Evolutionary conservation across 1,284 basidiomycete species (phyloP), one percentile per base, ranked within the genome.

Genomic region (Vanrija sp.): DNA sequence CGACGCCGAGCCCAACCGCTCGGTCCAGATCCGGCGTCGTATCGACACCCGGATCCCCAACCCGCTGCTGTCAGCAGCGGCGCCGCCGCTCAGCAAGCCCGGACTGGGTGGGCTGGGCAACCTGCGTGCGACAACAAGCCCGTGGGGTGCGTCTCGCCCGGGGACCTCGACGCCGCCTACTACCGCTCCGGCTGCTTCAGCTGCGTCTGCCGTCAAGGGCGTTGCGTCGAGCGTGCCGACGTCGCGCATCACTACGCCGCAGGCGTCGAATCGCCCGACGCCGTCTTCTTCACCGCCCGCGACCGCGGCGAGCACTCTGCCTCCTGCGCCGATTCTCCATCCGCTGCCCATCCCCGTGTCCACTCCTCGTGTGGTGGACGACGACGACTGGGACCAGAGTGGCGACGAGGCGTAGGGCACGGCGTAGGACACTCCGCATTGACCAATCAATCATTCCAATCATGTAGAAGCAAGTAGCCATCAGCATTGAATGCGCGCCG

Each of bases 11-110:
- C 90, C 90, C 0, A 80, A 88, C 66, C 79, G 66, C 51, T 65
- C 88, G 60, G 87, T 93, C 1, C 86, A 89, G 68, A 82, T 94
- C 48, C 78, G 89, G 42, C 82, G 88, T 10, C 82, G 89, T 20
- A 75, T 90, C 44, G 90, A 94, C 69, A 86, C 89, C 0, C 83
- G 88, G 19, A 76, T 89, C 3, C 89, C 90, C 0, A 71, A 66
- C 1, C 87, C 88, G 0, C 76, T 85, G 3, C 79, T 94, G 5
- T 89, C 87, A 2, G 66, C 60, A 8, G 63, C 58, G 0, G 64
- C 61, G 8, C 39, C 57, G 0, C 60, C 66, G 9, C 49, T 66
- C 2, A 16, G 48, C 4, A 35, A 47, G 6, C 53, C 63, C 18
- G 51, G 63, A n/a, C 59, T 65, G 10, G 65, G 65, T 7, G 61